A percentile compares a stretch with the other conserved stretches of the same genome.
Evolutionary conservation across 2,329 filamentous ascomycete species (phyloP).

Genomic region (Talaromyces sp.): DNA sequence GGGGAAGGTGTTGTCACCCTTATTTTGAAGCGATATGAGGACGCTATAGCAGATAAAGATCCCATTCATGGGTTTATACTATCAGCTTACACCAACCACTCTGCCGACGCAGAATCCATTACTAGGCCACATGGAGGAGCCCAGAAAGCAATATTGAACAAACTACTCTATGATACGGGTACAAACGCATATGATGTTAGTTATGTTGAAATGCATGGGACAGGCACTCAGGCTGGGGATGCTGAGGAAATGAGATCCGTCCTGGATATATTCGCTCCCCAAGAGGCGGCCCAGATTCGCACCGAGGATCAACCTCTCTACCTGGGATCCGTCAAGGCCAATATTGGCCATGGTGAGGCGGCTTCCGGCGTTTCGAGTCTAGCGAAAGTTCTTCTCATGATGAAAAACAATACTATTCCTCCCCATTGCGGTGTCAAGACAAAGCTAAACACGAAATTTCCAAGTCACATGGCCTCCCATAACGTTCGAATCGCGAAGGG

Average conservation of each 20-base stretch:
- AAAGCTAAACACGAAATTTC: constrained; percentile 43
- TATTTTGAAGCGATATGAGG: constrained; percentile 72
- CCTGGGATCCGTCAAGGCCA: constrained; percentile 60
- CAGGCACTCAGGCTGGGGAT: constrained; percentile 80
- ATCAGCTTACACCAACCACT: constrained; percentile 74
- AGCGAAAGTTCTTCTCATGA: constrained; percentile 32
- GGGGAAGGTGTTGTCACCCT: constrained; percentile 70
- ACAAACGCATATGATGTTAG: constrained; percentile 71
- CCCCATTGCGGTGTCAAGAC: constrained; percentile 33
- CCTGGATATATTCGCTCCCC: constrained; percentile 56
- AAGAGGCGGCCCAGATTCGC: constrained; percentile 38
- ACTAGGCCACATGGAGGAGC: constrained; percentile 76
- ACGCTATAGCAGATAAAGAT: constrained; percentile 71
- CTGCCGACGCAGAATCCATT: constrained; percentile 73
- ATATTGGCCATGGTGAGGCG: constrained; percentile 59
- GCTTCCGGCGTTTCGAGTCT: constrained; percentile 47
- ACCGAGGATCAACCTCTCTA: constrained; percentile 49
- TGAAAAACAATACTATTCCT: constrained; percentile 28
- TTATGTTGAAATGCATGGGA: constrained; percentile 88
- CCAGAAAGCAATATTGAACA: constrained; percentile 65
- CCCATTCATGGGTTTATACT: constrained; percentile 65
- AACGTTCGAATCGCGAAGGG: constrained; percentile 45
- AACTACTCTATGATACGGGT: constrained; percentile 66
- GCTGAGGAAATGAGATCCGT: constrained; percentile 78
- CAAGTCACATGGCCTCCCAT: constrained; percentile 36